These are phyloP conservation scores for Pichia sporocuriosa DNA, from an alignment of 805 yeast genomes.

Conservation along the genomic window DNA sequence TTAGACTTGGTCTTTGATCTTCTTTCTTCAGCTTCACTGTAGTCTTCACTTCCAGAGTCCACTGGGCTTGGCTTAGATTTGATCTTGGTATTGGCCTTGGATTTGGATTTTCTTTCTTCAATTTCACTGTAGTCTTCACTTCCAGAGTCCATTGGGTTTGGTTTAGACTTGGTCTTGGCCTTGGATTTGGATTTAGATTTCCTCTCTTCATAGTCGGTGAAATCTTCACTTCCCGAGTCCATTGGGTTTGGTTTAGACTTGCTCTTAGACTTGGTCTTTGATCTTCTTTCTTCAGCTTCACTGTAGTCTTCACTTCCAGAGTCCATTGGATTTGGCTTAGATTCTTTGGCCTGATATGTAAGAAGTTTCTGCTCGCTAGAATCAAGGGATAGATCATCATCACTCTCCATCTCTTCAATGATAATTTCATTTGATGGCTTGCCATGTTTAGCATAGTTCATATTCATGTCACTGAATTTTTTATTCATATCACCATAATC, in stretches of 20 bases:
- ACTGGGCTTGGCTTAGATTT: neutral
- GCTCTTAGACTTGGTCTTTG: neutral
- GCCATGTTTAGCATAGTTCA: neutral
- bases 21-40: neutral
- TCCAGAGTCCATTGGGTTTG: conserved; percentile 5
- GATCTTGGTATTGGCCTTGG: neutral
- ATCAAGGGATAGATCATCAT: neutral
- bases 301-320: conserved; percentile 12
- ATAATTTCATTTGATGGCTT: neutral
- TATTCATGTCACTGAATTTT: neutral
- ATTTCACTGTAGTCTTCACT: neutral
- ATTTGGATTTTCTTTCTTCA: neutral
- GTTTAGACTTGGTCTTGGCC: neutral
- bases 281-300: neutral
- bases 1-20: neutral
- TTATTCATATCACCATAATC: neutral
- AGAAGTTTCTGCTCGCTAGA: neutral
- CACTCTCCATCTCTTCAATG: conserved; percentile 4
- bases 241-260: neutral
- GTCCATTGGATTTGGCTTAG: conserved; percentile 1
- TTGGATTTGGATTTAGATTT: neutral
- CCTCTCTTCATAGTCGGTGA: neutral
- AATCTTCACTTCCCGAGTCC: conserved; percentile 1
- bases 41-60: neutral
- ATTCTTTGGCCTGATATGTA: neutral